phyloP scores from a whole-genome alignment of 148 eudicot species.

The Arctostaphylos glauca region DNA sequence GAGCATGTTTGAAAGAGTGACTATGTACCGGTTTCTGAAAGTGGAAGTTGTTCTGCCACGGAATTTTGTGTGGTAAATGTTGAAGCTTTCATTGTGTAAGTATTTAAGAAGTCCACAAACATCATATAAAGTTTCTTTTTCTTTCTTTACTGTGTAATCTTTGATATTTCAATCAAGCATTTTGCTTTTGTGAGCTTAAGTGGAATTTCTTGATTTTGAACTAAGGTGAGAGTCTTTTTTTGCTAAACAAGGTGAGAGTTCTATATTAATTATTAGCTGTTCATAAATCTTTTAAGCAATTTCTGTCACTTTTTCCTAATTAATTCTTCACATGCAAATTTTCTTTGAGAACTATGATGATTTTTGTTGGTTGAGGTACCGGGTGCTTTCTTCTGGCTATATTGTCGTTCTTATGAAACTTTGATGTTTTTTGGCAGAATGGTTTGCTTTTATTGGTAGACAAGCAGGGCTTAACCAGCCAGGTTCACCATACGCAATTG shows the following conservation, averaged over 20 bases:
- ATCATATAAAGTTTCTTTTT: not conserved
- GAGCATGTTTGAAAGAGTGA: not conserved
- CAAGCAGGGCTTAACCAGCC: conserved; percentile 60
- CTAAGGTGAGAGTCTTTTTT: not conserved
- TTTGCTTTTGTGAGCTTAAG: not conserved
- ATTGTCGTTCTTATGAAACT: not conserved
- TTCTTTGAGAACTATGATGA: not conserved
- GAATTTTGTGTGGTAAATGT: not conserved
- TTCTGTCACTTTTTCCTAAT: conserved; percentile 1
- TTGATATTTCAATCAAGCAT: not conserved
- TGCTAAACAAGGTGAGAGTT: not conserved
- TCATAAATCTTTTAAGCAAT: not conserved
- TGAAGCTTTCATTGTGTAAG: not conserved
- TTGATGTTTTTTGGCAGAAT: conserved; percentile 47
- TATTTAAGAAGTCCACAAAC: not conserved
- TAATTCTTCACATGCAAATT: not conserved
- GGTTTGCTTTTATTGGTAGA: conserved; percentile 84
- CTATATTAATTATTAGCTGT: not conserved
- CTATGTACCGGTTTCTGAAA: not conserved
- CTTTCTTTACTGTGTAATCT: not conserved
- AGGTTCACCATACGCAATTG: conserved; percentile 94
- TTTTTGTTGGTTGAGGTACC: not conserved
- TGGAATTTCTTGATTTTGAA: not conserved
- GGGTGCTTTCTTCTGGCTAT: not conserved
- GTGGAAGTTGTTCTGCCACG: not conserved